These are phyloP conservation scores for Colletotrichum karsti DNA, from an alignment of 2,329 filamentous ascomycete genomes.

Conservation along the genomic window DNA sequence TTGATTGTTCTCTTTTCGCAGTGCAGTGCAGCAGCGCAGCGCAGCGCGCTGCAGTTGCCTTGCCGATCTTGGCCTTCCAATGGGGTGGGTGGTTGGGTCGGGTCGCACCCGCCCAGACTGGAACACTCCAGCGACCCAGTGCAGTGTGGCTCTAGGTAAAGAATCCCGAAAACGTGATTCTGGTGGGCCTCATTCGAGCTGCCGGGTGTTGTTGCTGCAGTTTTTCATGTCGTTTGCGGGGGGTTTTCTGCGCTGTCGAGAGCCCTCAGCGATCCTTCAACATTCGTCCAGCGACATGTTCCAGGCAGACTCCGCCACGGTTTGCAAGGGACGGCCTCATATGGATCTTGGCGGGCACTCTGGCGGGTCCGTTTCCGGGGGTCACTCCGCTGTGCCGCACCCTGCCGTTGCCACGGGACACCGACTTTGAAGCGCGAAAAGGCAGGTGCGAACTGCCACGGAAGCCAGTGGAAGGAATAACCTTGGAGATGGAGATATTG, in stretches of 20 bases:
- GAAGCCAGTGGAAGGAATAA: background rate
- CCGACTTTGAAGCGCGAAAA: background rate
- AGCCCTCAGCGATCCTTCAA: background rate
- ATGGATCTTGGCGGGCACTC: conserved; percentile 16
- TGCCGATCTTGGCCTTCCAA: conserved; percentile 17
- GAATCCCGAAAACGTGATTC: conserved; percentile 20
- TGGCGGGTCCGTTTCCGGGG: conserved; percentile 18
- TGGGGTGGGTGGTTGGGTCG: conserved; percentile 23
- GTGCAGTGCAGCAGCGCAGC: background rate
- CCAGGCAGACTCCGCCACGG: conserved; percentile 13
- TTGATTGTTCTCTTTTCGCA: background rate
- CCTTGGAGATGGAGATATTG: too few species aligned
- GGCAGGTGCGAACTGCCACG: background rate
- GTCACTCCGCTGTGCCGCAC: conserved; percentile 5
- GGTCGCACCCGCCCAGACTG: background rate
- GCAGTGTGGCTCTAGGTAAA: background rate
- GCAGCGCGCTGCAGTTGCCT: background rate
- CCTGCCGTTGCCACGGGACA: conserved; percentile 7
- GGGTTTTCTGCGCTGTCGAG: background rate
- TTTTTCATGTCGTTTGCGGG: background rate
- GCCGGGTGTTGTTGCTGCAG: background rate
- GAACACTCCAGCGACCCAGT: background rate
- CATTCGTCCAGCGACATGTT: conserved; percentile 10
- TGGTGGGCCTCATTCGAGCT: conserved; percentile 15
- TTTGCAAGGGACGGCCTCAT: conserved; percentile 5